phyloP scores from a whole-genome alignment of 2,329 filamentous ascomycete genomes.

The Aspergillus calidoustus region DNA sequence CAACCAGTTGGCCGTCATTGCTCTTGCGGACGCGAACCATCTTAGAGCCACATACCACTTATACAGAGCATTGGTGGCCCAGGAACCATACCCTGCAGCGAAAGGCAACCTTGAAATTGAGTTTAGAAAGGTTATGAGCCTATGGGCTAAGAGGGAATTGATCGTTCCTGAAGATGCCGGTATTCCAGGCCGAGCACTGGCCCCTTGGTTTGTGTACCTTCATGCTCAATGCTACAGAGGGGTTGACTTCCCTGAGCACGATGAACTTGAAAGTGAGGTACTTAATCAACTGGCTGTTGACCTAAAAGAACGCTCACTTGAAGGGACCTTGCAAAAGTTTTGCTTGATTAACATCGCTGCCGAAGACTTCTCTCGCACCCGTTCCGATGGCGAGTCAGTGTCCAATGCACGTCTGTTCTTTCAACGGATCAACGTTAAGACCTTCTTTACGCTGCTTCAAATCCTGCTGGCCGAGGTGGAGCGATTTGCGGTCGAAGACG shows the following conservation, averaged over 20 bases:
- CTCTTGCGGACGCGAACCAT: constrained; percentile 74
- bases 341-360: constrained; percentile 85
- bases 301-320: constrained; percentile 69
- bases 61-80: constrained; percentile 78
- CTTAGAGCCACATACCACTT: constrained; percentile 87
- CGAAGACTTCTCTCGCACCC: constrained; percentile 70
- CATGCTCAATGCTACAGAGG: constrained; percentile 85
- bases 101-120: constrained; percentile 77
- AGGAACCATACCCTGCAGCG: constrained; percentile 75
- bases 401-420: constrained; percentile 60
- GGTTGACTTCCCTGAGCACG: constrained; percentile 72
- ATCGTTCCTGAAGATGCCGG: constrained; percentile 55
- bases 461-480: constrained; percentile 72
- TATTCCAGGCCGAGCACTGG: constrained; percentile 61
- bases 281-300: constrained; percentile 75
- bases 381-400: constrained; percentile 63
- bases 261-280: constrained; percentile 84
- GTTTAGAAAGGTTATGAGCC: constrained; percentile 68
- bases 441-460: constrained; percentile 73
- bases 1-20: constrained; percentile 89
- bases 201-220: constrained; percentile 82
- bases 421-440: constrained; percentile 77
- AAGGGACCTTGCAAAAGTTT: constrained; percentile 74
- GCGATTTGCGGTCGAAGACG: constrained; percentile 56
- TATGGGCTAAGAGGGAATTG: constrained; percentile 61